Evolutionary conservation across 805 yeast genomes (phyloP), one percentile per base, ranked within the genome.

Genomic region (Kodamaea fukazawae): DNA sequence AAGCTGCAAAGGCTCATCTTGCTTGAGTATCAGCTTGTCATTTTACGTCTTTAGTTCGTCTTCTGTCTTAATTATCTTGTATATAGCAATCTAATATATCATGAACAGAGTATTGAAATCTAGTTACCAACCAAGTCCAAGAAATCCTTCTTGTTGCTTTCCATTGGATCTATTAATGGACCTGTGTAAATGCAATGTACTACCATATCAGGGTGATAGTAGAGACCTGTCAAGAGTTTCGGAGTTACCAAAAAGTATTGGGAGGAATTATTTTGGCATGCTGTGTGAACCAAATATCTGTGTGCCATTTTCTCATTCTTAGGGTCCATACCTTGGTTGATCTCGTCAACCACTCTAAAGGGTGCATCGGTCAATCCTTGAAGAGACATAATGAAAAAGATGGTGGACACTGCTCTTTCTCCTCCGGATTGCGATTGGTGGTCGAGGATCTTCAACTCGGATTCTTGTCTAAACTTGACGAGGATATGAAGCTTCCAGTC

Each of bases 281-380:
- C 91, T 34, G 84, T 81, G 40, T 84, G 80, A 1, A 91, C 96
- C 73, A 93, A 81, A 46, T 86, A 78, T 46, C 78, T 76, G 57
- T 91, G 96, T 2, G 93, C 90, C 65, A 78, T 72, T 46, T 90
- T 77, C 61, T 93, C 99, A 55, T 93, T 93, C 44, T 78, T 78
- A 9, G 95, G 85, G 64, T 93, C 99, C 98, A 93, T 90, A 49
- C 99, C 99, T 65, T 93, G 99, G 58, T 93, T 93, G 46, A 93
- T 95, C 68, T 93, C 99, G 63, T 93, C 99, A 6, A 93, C 96
- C 2, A 91, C 90, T 55, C 98, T 71, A 55, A 93, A 88, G 7
- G 99, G 98, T 0, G 96, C 87, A 20, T 76, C 75, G 0, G 97
- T 82, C 42, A 85, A 71, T 8, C 89, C 91, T 64, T 93, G 99